Percentiles rank a stretch among this genome's conserved stretches.
phyloP scores from a whole-genome alignment of 1,284 basidiomycete species.

The Psilocybe mexicana region DNA sequence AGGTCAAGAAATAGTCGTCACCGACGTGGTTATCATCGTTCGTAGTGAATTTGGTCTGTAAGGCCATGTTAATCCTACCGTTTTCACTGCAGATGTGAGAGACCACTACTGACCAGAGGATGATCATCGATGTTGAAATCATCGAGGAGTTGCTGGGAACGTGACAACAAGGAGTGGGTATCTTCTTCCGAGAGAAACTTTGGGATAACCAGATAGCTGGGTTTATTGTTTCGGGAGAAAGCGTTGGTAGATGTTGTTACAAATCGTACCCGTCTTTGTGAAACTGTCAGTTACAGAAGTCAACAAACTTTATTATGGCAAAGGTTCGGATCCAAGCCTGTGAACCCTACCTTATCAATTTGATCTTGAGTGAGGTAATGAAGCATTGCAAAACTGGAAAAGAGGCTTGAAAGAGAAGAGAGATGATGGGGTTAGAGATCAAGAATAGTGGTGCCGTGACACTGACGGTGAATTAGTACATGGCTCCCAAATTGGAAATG shows the following conservation, averaged over 20 bases:
- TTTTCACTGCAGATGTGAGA: neutral
- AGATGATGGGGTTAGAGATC: no score
- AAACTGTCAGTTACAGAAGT: conserved; percentile 19
- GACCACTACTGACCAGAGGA: conserved; percentile 66
- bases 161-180: conserved; percentile 61
- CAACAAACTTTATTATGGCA: conserved; percentile 20
- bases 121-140: conserved; percentile 79
- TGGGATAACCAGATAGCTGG: conserved; percentile 79
- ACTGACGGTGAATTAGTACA: no score
- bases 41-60: conserved; percentile 87
- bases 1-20: conserved; percentile 90
- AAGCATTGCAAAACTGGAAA: conserved; percentile 19
- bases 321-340: neutral
- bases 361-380: conserved; percentile 52
- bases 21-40: conserved; percentile 76
- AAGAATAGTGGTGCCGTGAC: no score
- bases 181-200: conserved; percentile 67
- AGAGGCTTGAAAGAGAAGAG: neutral
- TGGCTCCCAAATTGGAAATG: no score
- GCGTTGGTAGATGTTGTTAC: neutral
- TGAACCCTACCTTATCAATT: conserved; percentile 42
- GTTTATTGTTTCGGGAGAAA: neutral
- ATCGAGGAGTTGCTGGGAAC: conserved; percentile 73
- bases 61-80: neutral
- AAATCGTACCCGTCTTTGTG: conserved; percentile 26